These are phyloP conservation scores for Zalaria obscura DNA, from an alignment of 2,329 filamentous ascomycete genomes.

Conservation along the genomic window DNA sequence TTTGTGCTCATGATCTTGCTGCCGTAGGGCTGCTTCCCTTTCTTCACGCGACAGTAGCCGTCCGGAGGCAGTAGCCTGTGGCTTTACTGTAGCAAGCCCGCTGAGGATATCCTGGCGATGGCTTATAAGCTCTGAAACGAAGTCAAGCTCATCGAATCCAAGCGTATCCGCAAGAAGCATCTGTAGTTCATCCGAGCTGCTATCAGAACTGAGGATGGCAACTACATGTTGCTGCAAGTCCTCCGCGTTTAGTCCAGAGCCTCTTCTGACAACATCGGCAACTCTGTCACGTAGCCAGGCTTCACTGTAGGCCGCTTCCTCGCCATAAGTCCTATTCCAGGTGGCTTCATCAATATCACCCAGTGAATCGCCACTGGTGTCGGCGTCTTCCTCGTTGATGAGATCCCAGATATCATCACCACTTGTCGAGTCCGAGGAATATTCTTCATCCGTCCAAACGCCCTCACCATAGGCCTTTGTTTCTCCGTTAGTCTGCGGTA, in stretches of 20 bases:
- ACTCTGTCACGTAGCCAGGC: constrained; percentile 62
- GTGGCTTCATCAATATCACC: constrained; percentile 22
- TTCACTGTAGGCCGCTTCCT: constrained; percentile 34
- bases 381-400: constrained; percentile 58
- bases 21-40: constrained; percentile 62
- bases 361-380: constrained; percentile 50
- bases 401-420: constrained; percentile 87
- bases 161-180: constrained; percentile 78
- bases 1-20: constrained; percentile 74
- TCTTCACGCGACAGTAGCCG: constrained; percentile 62
- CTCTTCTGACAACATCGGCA: constrained; percentile 46
- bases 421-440: constrained; percentile 44
- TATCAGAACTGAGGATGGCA: constrained; percentile 56
- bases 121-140: constrained; percentile 79
- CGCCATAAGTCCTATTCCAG: constrained; percentile 7
- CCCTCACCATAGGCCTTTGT: constrained; percentile 39
- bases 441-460: constrained; percentile 52
- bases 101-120: constrained; percentile 56
- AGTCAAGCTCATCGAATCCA: constrained; percentile 84
- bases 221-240: constrained; percentile 68
- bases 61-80: constrained; percentile 24
- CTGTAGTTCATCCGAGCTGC: constrained; percentile 73
- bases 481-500: constrained; percentile 33
- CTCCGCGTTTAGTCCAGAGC: constrained; percentile 51
- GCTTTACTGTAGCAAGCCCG: constrained; percentile 20